These are phyloP conservation scores for Hordeum pubiflorum DNA, from an alignment of 202 grass and related monocot genomes.

Conservation along the genomic window DNA sequence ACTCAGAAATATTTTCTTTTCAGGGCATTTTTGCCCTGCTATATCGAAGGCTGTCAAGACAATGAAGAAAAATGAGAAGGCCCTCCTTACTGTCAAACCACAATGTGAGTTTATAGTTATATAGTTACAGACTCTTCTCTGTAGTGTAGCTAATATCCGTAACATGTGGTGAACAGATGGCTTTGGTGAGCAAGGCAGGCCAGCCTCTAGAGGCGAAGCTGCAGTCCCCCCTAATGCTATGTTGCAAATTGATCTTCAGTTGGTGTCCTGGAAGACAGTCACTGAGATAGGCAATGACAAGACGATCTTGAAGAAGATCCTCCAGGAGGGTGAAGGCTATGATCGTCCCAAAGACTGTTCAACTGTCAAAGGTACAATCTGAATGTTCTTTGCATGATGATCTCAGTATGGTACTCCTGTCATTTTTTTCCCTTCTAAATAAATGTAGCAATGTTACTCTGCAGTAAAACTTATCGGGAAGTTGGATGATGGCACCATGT, in stretches of 20 bases:
- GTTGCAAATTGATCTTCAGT: conserved; percentile 49
- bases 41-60: conserved; percentile 69
- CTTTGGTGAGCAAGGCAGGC: conserved; percentile 53
- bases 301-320: conserved; percentile 62
- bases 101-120: conserved; percentile 48
- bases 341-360: conserved; percentile 58
- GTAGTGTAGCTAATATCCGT: conserved; percentile 5
- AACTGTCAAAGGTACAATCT: conserved; percentile 38
- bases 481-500: conserved; percentile 60
- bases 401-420: background rate
- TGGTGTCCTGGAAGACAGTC: conserved; percentile 70
- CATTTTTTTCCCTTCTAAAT: background rate
- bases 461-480: conserved; percentile 70
- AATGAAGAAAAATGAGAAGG: conserved; percentile 82
- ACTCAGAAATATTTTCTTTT: conserved; percentile 16
- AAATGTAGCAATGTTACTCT: background rate
- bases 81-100: conserved; percentile 58
- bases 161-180: conserved; percentile 42
- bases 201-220: conserved; percentile 33
- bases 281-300: conserved; percentile 64
- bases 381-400: background rate
- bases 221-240: conserved; percentile 49
- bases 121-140: background rate
- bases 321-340: conserved; percentile 72
- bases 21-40: conserved; percentile 73